Base-by-base conservation (phyloP, 2,329 filamentous ascomycete genomes). In the Colletotrichum sojae region DNA sequence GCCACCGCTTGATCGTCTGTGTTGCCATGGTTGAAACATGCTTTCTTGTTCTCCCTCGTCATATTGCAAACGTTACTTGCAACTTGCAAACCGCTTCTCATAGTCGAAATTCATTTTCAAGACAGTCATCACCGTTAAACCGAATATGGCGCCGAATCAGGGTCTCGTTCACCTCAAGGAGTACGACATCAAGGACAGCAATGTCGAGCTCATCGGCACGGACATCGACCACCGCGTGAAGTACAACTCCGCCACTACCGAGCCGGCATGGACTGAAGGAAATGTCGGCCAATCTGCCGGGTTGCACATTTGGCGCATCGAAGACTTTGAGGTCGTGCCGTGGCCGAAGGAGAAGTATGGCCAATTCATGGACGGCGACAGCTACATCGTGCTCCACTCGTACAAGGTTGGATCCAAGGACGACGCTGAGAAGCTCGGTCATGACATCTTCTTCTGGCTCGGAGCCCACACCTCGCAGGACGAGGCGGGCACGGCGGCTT, bases 361-460 rank as follows among this genome's bases (percentile, higher is more conserved):
- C 58, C 81, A 87, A 57, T 92, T 92, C 76, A 87, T 88, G 77
- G 88, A 92, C 56, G 90, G 90, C 36, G 90, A 92, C 76, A 91
- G 89, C 78, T 92, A 90, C 75, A 90, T 92, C 67, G 80, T 92
- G 4, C 82, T 92, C 54, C 82, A 89, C 76, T 89, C 89, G 5
- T 87, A 86, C 77, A 85, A 86, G 73, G 75, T 88, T 39, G 84
- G 84, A 49, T 79, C 81, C 49, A 79, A 81, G 43, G 78, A 81
- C n/a, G 79, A 78, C 4, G 70, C 73, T 39, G 76, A 85, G 67
- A 84, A 82, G 73, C 80, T 91, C 5, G 81, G 80, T 49, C 90
- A 92, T 73, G 89, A 92, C 57, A 86, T 92, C 74, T 92, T 90
- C 83, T 92, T 92, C 81, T 92, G 90, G 90, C 84, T 92, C 1